Conservation (phyloP, 1,139 yeast species). For the Magnusiomyces suaveolens region DNA sequence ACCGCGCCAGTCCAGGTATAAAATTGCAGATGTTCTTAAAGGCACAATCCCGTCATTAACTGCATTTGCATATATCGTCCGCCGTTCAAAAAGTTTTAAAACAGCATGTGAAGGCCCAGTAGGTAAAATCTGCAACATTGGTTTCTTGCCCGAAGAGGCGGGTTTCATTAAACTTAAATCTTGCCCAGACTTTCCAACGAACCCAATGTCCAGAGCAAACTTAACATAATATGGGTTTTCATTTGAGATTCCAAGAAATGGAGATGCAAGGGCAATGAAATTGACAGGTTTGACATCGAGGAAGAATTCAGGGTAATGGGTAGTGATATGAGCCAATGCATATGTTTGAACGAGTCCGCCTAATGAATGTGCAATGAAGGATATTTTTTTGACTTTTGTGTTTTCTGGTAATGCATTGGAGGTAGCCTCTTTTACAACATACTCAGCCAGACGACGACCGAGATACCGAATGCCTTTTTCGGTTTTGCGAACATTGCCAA, state of each 20-base stretch:
- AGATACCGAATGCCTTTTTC: conserved; percentile 83
- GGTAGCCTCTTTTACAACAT: conserved; percentile 48
- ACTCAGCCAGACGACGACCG: conserved; percentile 76
- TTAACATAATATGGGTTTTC: conserved; percentile 87
- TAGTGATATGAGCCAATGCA: conserved; percentile 73
- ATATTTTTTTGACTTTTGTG: conserved; percentile 46
- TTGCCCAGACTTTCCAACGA: conserved; percentile 89
- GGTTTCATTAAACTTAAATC: conserved; percentile 63
- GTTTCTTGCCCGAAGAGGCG: conserved; percentile 34
- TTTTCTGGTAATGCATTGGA: conserved; percentile 16
- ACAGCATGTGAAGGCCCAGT: conserved; percentile 70
- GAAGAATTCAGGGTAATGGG: conserved; percentile 67
- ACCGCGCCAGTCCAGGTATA: conserved; percentile 69
- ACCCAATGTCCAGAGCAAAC: conserved; percentile 74
- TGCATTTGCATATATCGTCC: conserved; percentile 73
- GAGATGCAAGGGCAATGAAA: conserved; percentile 78
- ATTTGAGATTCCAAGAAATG: conserved; percentile 72
- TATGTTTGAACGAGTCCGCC: conserved; percentile 90
- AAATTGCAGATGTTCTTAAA: conserved; percentile 69
- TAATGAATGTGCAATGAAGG: conserved; percentile 85
- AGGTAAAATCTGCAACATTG: conserved; percentile 65
- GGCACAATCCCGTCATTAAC: conserved; percentile 94
- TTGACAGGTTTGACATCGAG: conserved; percentile 59
- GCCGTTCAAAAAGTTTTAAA: conserved; percentile 49
- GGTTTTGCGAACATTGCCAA: conserved; percentile 79